Evolutionary conservation across 768 basidiomycete species (phyloP).

Genomic region (Leccinum rimulosum): DNA sequence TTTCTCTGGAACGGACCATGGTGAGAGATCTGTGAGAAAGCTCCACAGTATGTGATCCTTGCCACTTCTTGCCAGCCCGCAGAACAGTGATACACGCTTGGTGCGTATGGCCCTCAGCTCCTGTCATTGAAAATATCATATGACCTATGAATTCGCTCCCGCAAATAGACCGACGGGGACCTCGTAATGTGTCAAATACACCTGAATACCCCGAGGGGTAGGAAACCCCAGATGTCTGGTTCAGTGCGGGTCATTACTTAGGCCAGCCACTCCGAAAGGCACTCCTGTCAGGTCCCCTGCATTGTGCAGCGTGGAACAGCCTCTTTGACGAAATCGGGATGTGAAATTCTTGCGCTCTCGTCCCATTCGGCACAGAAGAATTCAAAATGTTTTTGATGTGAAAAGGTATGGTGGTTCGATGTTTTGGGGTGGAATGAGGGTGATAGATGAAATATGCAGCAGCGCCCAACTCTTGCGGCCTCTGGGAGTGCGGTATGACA

Average conservation of each 20-base stretch:
- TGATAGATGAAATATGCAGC: conserved; percentile 10
- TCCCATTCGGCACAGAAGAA: conserved; percentile 1
- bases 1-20: conserved; percentile 4
- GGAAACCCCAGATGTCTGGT: neutral
- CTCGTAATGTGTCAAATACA: conserved; percentile 8
- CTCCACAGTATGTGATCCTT: neutral
- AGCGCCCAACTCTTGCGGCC: neutral
- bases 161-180: conserved; percentile 2
- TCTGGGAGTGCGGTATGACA: neutral
- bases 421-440: conserved; percentile 10
- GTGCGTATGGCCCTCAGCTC: conserved; percentile 4
- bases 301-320: conserved; percentile 12
- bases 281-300: conserved; percentile 3
- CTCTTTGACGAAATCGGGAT: conserved; percentile 17
- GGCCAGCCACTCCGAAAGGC: conserved; percentile 1
- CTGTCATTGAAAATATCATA: conserved; percentile 1
- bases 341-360: conserved; percentile 11
- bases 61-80: conserved; percentile 3
- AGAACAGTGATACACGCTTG: conserved; percentile 12
- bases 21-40: conserved; percentile 8
- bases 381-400: conserved; percentile 16
- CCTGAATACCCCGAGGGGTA: conserved; percentile 1
- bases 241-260: conserved; percentile 1
- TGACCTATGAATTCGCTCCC: conserved; percentile 10
- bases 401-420: conserved; percentile 14